Evolutionary conservation across 441 rosid species (phyloP).

Genomic region (Heliophila coronopifolia): DNA sequence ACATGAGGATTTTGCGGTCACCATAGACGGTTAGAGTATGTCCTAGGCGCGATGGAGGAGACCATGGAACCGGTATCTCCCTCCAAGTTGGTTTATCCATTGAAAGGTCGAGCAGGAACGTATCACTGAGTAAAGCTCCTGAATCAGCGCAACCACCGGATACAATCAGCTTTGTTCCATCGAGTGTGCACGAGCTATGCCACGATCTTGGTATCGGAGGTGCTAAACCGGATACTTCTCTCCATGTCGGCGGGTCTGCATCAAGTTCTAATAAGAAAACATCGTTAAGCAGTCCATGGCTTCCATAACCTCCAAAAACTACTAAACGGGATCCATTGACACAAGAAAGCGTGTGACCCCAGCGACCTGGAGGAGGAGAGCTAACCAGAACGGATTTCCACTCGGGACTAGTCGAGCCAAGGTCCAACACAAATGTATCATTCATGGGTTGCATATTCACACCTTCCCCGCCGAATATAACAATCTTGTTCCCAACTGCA

Average conservation of each 20-base stretch:
- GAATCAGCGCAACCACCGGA: conserved; percentile 98
- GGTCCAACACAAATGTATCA: conserved; percentile 87
- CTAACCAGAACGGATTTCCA: conserved; percentile 89
- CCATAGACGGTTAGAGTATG: conserved; percentile 84
- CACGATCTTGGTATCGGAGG: conserved; percentile 97
- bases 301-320: conserved; percentile 94
- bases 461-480: conserved; percentile 93
- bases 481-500: conserved; percentile 92
- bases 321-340: conserved; percentile 83
- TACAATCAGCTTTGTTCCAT: conserved; percentile 85
- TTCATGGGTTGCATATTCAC: conserved; percentile 98
- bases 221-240: conserved; percentile 80
- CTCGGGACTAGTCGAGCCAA: conserved; percentile 70
- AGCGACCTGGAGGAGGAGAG: conserved; percentile 95
- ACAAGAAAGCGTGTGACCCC: conserved; percentile 95
- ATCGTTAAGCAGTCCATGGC: conserved; percentile 83
- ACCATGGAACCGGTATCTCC: conserved; percentile 86
- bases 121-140: conserved; percentile 85
- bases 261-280: conserved; percentile 86
- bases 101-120: conserved; percentile 79
- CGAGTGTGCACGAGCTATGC: conserved; percentile 98
- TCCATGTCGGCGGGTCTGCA: conserved; percentile 88
- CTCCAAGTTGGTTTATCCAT: conserved; percentile 89
- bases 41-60: conserved; percentile 88
- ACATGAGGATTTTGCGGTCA: conserved; percentile 81